phyloP scores from a whole-genome alignment of 495 filamentous ascomycete genomes.

The Echria macrotheca region DNA sequence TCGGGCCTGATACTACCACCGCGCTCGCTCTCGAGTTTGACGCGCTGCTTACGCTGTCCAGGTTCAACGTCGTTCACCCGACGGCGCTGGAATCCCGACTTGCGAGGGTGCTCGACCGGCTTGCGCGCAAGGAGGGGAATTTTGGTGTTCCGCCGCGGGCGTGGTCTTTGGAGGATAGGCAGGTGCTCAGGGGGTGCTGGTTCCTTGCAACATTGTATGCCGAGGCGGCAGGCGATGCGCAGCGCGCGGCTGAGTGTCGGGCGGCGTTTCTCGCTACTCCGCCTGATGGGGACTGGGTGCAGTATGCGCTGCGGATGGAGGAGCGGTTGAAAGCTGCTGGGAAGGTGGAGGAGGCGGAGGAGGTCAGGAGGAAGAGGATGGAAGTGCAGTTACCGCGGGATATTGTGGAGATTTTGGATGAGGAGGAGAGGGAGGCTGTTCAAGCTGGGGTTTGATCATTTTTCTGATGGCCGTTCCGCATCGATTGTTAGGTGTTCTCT shows the following conservation, averaged over 20 bases:
- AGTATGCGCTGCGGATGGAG: constrained; percentile 12
- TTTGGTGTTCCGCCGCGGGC: too few species aligned
- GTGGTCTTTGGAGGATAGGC: neutral
- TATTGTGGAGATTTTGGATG: constrained; percentile 10
- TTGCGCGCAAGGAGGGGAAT: constrained; percentile 2
- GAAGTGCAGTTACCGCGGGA: constrained; percentile 5
- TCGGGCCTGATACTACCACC: constrained; percentile 1
- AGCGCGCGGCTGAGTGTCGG: neutral
- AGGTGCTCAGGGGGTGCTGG: constrained; percentile 12
- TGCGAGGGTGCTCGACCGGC: neutral
- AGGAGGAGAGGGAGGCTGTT: constrained; percentile 14
- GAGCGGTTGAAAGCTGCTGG: constrained; percentile 1
- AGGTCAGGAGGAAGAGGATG: constrained; percentile 2
- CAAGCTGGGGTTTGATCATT: too few species aligned
- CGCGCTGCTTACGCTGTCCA: constrained; percentile 4
- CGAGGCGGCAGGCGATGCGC: neutral
- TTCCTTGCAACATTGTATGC: neutral
- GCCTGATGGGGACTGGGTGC: constrained; percentile 14
- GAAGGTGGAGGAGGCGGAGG: constrained; percentile 3
- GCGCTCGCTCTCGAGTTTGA: constrained; percentile 10
- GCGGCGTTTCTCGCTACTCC: constrained; percentile 5
- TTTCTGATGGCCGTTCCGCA: too few species aligned
- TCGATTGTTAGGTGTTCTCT: too few species aligned
- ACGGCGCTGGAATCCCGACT: neutral
- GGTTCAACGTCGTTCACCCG: neutral